Percentiles rank a stretch among this genome's conserved stretches.
Conservation (phyloP, 108 stramenopile genomes). For the Cyclotella baltica region DNA sequence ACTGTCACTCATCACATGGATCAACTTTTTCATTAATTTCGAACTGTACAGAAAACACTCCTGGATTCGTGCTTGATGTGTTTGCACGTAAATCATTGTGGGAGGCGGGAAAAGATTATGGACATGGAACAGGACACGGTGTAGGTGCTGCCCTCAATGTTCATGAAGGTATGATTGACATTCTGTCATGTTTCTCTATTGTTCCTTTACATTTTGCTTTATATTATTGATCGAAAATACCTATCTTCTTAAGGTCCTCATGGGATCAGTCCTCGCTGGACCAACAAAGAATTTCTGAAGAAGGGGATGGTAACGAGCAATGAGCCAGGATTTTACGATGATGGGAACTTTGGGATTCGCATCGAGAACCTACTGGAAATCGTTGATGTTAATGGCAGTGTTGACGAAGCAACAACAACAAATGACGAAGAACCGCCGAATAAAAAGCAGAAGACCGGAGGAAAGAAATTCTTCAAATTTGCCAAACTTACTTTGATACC, state of each 20-base stretch:
- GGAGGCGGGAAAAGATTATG: constrained; percentile 93
- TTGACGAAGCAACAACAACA: constrained; percentile 39
- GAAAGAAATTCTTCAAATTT: constrained; percentile 85
- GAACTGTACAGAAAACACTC: constrained; percentile 71
- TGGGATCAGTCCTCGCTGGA: constrained; percentile 71
- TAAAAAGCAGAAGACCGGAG: constrained; percentile 45
- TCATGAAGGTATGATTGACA: too few relatives aligned
- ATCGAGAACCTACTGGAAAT: constrained; percentile 93
- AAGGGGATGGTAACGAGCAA: constrained; percentile 97
- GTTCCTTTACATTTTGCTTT: too few relatives aligned
- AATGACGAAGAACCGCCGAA: constrained; percentile 39
- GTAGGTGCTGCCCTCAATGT: constrained; percentile 98
- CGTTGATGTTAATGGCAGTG: constrained; percentile 50
- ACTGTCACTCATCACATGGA: constrained; percentile 2
- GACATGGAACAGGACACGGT: constrained; percentile 98
- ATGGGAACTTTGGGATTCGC: constrained; percentile 94
- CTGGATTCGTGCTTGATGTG: constrained; percentile 95
- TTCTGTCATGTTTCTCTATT: too few relatives aligned
- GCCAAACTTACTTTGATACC: constrained; percentile 89
- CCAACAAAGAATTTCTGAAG: constrained; percentile 80
- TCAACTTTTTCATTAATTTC: neutral
- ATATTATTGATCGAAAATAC: too few relatives aligned
- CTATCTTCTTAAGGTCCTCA: too few relatives aligned
- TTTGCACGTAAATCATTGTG: constrained; percentile 92
- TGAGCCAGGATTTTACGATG: constrained; percentile 98